Conservation (phyloP, 495 filamentous ascomycete genomes). For the Neurospora cerealis region DNA sequence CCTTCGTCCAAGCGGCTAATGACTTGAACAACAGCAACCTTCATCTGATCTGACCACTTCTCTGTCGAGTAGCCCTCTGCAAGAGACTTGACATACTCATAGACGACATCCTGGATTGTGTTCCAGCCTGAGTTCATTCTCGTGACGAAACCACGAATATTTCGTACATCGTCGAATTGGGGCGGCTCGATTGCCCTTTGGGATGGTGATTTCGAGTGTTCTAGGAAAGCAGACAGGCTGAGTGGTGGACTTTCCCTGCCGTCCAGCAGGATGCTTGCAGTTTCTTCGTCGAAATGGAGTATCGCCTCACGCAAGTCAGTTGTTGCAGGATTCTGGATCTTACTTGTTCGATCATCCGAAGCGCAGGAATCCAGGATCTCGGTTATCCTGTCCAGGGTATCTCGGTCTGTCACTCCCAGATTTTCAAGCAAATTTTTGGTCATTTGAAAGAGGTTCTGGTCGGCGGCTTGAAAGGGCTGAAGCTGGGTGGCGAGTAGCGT, state of each 20-base stretch:
- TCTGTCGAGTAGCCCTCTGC: conserved; percentile 49
- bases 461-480: conserved; percentile 55
- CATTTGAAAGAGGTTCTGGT: conserved; percentile 66
- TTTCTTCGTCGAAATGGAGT: conserved; percentile 31
- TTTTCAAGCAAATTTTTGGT: conserved; percentile 57
- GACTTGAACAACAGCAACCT: conserved; percentile 57
- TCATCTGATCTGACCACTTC: conserved; percentile 65
- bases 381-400: conserved; percentile 38
- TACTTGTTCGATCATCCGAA: conserved; percentile 32
- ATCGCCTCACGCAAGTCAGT: conserved; percentile 33
- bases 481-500: conserved; percentile 64
- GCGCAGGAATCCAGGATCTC: conserved; percentile 44
- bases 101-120: conserved; percentile 51
- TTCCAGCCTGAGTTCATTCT: conserved; percentile 45
- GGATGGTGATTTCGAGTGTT: conserved; percentile 58
- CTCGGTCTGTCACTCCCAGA: conserved; percentile 48
- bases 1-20: conserved; percentile 59
- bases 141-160: conserved; percentile 46
- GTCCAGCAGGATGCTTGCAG: conserved; percentile 29
- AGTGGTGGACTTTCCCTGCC: conserved; percentile 32
- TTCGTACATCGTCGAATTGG: conserved; percentile 45
- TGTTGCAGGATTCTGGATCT: conserved; percentile 28
- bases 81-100: conserved; percentile 55
- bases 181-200: conserved; percentile 41
- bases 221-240: conserved; percentile 62